Base-by-base conservation (phyloP, 73 alveolate genomes). In the Tetrahymena elliotti region DNA sequence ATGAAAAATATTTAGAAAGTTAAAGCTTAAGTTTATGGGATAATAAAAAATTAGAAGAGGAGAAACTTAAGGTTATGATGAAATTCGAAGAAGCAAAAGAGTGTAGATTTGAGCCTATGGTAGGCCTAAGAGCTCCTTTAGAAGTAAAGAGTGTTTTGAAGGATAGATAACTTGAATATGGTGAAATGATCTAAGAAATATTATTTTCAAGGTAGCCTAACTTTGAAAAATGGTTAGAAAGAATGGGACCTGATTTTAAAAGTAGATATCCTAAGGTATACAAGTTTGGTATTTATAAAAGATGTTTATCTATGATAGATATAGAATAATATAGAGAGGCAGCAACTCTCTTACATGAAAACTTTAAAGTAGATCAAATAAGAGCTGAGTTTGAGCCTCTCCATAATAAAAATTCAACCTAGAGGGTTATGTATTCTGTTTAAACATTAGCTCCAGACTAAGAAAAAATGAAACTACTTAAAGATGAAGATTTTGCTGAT, bases 91-190 rank as follows among this genome's bases (percentile, higher is more conserved):
- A 99, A 53, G 98, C 98, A 1, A 97, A 96, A 94, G 98, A 99
- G 96, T 99, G 99, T 84, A 99, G 99, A 24, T 99, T 99, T 93
- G 99, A 99, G 83, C 99, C 99, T 22, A 98, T 97, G 52, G 98
- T 98, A 35, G 98, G 98, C 18, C 94, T 96, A 36, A 93, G 95
- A 88, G 93, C 93, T 82, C 96, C 96, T 15, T 94, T 47, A 34
- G 93, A 94, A 83, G 83, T 88, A 31, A 94, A 94, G 33, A 34
- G 68, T n/a, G 39, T 84, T 12, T 27, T 94, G 12, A 83, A 84
- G 16, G 33, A n/a, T 31, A 88, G 88, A 68, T 31, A 88, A 11
- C 96, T 47, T 88, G 82, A 84, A 52, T 94, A 92, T 53, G 96
- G 94, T 12, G 83, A 94, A 47, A 15, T 16, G 16, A 84, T 84